Base-by-base conservation (phyloP, 345 rosid genomes). In the Combretum micranthum region DNA sequence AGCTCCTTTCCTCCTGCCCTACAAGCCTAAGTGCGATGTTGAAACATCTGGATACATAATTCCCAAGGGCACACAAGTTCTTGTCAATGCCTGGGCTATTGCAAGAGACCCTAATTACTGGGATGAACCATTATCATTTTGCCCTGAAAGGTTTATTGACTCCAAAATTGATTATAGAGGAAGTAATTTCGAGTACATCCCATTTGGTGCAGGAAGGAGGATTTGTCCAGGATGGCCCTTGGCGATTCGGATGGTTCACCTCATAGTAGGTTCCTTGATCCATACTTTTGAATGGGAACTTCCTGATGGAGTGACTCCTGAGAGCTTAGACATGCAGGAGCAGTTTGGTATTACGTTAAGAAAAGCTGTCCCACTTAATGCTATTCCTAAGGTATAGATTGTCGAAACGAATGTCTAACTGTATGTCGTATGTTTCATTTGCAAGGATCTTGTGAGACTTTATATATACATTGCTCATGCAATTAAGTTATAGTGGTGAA, bases 1-100 rank as follows among this genome's bases (percentile, higher is more conserved):
- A 0, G 73, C 39, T 16, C 73, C 72, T 0, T 64, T 69, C n/a
- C 67, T 69, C 44, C 55, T 69, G 17, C 68, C 73, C 13, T 64
- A 62, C 54, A 56, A 19, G 47, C 49, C 68, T 46, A 46, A 53
- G 26, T 12, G 16, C 0, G 60, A 69, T 2, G 73, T 22, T 0
- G 64, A 69, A n/a, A 50, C 63, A 9, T 43, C 26, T 20, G 73
- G 64, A 0, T 69, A 62, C 45, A 19, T 50, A 16, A 10, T 69
- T 44, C 68, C 73, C 0, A 64, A 69, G 51, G 68, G 64, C 16
- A 44, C 53, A 21, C 73, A 69, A 39, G 67, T 69, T 25, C 45
- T 63, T 1, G 73, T 69, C 47, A 65, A 65, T 15, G 64, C 69
- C 1, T 65, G 64, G 64, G 69, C 69, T 23, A 58, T 65, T 15